Evolutionary conservation across 306 rosid species (phyloP).

Genomic region (Ceratonia siliqua): DNA sequence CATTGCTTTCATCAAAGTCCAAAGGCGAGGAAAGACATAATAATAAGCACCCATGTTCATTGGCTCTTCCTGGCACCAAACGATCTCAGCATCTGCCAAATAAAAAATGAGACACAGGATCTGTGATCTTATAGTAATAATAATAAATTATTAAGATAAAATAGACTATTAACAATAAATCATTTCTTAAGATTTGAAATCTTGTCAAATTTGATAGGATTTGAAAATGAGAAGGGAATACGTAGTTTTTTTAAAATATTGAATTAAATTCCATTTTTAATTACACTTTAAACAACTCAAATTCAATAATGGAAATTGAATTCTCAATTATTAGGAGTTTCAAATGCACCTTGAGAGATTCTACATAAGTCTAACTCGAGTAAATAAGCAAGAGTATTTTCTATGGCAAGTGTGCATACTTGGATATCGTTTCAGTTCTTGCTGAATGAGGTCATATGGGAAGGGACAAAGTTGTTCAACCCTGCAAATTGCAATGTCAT

Average conservation of each 20-base stretch:
- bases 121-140: no score
- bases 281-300: no score
- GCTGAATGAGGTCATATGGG: constrained; percentile 87
- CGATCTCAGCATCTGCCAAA: constrained; percentile 79
- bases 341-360: no score
- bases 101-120: constrained; percentile 15
- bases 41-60: constrained; percentile 90
- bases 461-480: constrained; percentile 95
- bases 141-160: no score
- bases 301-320: no score
- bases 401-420: constrained; percentile 45
- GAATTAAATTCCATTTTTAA: no score
- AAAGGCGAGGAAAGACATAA: constrained; percentile 70
- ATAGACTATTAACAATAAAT: no score
- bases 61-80: constrained; percentile 95
- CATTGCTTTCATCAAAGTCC: constrained; percentile 65
- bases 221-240: no score
- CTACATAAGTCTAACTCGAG: neutral
- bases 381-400: constrained; percentile 5
- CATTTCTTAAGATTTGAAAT: no score
- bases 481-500: constrained; percentile 83
- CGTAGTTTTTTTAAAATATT: no score
- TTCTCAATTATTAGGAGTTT: no score
- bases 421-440: constrained; percentile 92
- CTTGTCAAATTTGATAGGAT: no score